These are phyloP conservation scores for Graphiopsis chlorocephala DNA, from an alignment of 2,329 filamentous ascomycete genomes.

Conservation along the genomic window DNA sequence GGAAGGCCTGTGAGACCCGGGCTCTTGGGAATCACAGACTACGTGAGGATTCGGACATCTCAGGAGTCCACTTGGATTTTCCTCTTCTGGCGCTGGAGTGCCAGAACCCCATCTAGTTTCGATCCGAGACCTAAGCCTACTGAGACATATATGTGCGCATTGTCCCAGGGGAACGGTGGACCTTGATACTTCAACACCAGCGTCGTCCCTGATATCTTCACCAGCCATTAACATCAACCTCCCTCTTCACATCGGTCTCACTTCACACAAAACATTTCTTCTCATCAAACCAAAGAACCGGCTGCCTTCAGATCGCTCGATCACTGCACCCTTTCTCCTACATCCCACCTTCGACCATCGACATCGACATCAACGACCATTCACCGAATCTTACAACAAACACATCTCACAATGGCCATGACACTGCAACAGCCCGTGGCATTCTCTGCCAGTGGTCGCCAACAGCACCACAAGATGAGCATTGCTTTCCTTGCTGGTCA, in stretches of 20 bases:
- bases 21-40: slow-evolving; percentile 7
- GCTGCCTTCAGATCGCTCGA: slow-evolving; percentile 15
- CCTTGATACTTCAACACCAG: slow-evolving; percentile 13
- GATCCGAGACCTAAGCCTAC: slow-evolving; percentile 12
- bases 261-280: slow-evolving; percentile 11
- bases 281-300: slow-evolving; percentile 15
- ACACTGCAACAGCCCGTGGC: slow-evolving; percentile 12
- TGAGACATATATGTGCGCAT: slow-evolving; percentile 16
- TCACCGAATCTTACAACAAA: not conserved
- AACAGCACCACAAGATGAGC: slow-evolving; percentile 16
- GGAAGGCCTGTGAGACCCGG: slow-evolving; percentile 13
- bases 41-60: slow-evolving; percentile 12
- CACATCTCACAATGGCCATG: slow-evolving; percentile 10
- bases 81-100: not conserved
- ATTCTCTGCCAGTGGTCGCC: slow-evolving; percentile 5
- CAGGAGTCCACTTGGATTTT: slow-evolving; percentile 13
- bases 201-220: slow-evolving; percentile 14
- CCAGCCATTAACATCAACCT: slow-evolving; percentile 13
- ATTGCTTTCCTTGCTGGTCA: slow-evolving; percentile 9
- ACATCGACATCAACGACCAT: not conserved
- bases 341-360: not conserved
- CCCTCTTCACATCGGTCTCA: slow-evolving; percentile 16
- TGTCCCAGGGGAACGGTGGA: slow-evolving; percentile 15
- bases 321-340: slow-evolving; percentile 1
- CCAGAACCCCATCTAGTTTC: slow-evolving; percentile 11